Evolutionary conservation across 2,329 filamentous ascomycete species (phyloP).

Genomic region (Gnomoniopsis smithogilvyi): DNA sequence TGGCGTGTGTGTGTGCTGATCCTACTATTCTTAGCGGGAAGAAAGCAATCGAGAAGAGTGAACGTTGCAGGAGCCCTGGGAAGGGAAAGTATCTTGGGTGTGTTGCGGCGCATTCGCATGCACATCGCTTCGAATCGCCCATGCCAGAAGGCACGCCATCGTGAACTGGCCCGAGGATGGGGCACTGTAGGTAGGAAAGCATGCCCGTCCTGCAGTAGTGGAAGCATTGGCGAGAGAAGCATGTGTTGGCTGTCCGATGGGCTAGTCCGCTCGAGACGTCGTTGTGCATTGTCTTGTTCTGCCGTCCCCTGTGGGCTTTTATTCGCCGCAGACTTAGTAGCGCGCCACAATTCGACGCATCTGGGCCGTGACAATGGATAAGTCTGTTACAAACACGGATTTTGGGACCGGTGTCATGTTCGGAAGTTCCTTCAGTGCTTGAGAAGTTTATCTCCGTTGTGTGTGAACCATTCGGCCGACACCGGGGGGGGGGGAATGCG

Average conservation of each 20-base stretch:
- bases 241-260: not conserved
- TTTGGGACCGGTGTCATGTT: not conserved
- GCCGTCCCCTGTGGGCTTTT: not conserved
- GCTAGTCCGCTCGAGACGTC: not conserved
- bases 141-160: not conserved
- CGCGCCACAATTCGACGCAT: slow-evolving; percentile 4
- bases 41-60: no score
- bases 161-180: no score
- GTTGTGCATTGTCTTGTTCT: slow-evolving; percentile 4
- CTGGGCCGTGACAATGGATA: not conserved
- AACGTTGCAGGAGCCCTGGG: no score
- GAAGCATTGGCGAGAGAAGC: not conserved
- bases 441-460: no score
- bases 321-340: not conserved
- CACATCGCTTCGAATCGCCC: slow-evolving; percentile 5
- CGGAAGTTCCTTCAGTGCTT: no score
- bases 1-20: not conserved
- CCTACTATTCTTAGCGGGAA: not conserved
- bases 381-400: not conserved
- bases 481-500: not conserved
- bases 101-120: not conserved
- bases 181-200: not conserved
- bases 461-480: not conserved
- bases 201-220: not conserved
- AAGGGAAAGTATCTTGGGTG: no score